A percentile compares a stretch with the other conserved stretches of the same genome.
Conservation (phyloP, 1,284 basidiomycete species). For the Vanrija sp. region DNA sequence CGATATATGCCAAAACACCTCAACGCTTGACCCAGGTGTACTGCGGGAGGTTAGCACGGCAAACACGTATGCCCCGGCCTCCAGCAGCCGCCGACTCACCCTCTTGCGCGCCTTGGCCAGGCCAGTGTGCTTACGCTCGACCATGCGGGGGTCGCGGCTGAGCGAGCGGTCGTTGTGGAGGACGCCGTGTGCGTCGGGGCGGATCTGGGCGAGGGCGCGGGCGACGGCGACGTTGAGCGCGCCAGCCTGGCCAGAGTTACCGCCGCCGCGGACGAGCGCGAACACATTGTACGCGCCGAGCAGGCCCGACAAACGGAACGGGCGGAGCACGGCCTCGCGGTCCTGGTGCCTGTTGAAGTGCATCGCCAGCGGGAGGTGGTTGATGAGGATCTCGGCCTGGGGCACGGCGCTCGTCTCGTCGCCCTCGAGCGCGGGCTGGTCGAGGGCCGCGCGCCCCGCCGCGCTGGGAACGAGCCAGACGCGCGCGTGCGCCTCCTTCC, state of each 20-base stretch:
- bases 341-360: slow-evolving; percentile 77
- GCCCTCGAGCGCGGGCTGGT: not conserved
- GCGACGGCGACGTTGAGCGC: slow-evolving; percentile 80
- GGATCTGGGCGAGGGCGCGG: slow-evolving; percentile 70
- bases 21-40: slow-evolving; percentile 95
- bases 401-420: slow-evolving; percentile 38
- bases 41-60: slow-evolving; percentile 48
- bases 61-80: not conserved
- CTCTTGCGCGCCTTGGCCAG: slow-evolving; percentile 84
- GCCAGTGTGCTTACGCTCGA: slow-evolving; percentile 96
- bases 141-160: slow-evolving; percentile 90
- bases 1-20: slow-evolving; percentile 5
- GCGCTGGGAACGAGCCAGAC: slow-evolving; percentile 89
- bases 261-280: slow-evolving; percentile 80
- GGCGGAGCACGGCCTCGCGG: slow-evolving; percentile 73
- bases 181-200: slow-evolving; percentile 61
- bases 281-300: slow-evolving; percentile 92
- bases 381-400: slow-evolving; percentile 67
- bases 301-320: slow-evolving; percentile 77
- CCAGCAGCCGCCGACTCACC: slow-evolving; percentile 54
- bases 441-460: slow-evolving; percentile 13
- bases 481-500: slow-evolving; percentile 80
- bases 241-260: slow-evolving; percentile 84
- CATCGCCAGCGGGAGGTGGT: slow-evolving; percentile 69
- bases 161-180: slow-evolving; percentile 78